Percentiles rank a stretch among this genome's conserved stretches.
Evolutionary conservation across 768 basidiomycete species (phyloP).

Genomic region (Boletus speciosus): DNA sequence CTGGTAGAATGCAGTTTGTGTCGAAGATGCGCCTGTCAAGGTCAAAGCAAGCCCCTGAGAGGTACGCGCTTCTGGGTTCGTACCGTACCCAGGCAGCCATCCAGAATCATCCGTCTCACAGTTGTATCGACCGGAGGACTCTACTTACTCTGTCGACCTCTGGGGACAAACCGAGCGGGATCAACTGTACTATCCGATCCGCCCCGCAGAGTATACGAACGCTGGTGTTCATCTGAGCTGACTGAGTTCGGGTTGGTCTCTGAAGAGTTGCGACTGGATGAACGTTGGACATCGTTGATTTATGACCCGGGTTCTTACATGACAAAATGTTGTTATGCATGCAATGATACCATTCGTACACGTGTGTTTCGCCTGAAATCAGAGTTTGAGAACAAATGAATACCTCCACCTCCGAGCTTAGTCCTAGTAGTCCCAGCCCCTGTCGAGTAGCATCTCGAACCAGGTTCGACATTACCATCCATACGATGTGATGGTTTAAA

Average conservation of each 20-base stretch:
- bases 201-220: constrained; percentile 5
- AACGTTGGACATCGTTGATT: constrained; percentile 62
- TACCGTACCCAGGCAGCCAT: not conserved
- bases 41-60: constrained; percentile 11
- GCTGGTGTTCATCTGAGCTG: constrained; percentile 37
- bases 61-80: constrained; percentile 1
- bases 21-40: constrained; percentile 39
- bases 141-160: constrained; percentile 11
- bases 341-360: too few species aligned
- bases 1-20: constrained; percentile 63
- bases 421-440: too few species aligned
- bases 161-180: constrained; percentile 20
- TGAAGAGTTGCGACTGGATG: constrained; percentile 50
- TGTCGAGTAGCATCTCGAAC: too few species aligned
- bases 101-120: constrained; percentile 5
- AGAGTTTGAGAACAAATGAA: too few species aligned
- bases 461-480: too few species aligned
- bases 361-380: too few species aligned
- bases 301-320: constrained; percentile 42
- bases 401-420: too few species aligned
- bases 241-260: constrained; percentile 60
- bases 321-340: too few species aligned
- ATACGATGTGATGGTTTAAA: too few species aligned
- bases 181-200: not conserved
- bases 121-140: constrained; percentile 14